Base-by-base conservation (phyloP, 106 monocot species). In the Allium cepa region DNA sequence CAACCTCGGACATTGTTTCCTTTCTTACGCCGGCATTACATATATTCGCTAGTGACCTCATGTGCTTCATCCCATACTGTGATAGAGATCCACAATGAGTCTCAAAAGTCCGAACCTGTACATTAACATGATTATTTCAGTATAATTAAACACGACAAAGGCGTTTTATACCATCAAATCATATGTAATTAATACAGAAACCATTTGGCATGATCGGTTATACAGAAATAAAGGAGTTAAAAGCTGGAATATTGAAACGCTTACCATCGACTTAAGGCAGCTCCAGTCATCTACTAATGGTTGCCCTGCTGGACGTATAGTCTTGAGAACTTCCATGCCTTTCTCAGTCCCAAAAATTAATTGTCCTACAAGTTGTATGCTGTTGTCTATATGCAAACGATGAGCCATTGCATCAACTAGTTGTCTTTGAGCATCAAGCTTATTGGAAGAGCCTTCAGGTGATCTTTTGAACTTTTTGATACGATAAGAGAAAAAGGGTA, bases 11-110 rank as follows among this genome's bases (percentile, higher is more conserved):
- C 90, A 93, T 82, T 17, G 50, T 77, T 48, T 93, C 90, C 63
- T 70, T 73, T 3, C 16, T 74, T 49, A 99, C 62, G 53, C 90
- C 99, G 1, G 90, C 81, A 72, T 99, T 99, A 82, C 93, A 99
- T 70, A 93, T 81, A 74, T 99, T 99, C 47, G 93, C 99, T 7
- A 99, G 49, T 61, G 92, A 82, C 5, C 96, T 81, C 91, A 87
- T 96, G 80, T 96, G 88, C 51, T 96, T 96, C 91, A 96, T 92
- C 0, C 96, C 96, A 49, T 96, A 96, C 36, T 96, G 91, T 0
- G 91, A 83, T 7, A 96, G 84, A 7, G 96, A 96, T 53, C 96
- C 96, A 27, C 96, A 96, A 45, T 87, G 75, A 55, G 77, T 71
- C 70, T 96, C 96, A 63, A 96, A 96, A 15, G 76, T 73, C 26